Evolutionary conservation across 2,329 filamentous ascomycete genomes (phyloP).

Genomic region (Akanthomyces muscarius): DNA sequence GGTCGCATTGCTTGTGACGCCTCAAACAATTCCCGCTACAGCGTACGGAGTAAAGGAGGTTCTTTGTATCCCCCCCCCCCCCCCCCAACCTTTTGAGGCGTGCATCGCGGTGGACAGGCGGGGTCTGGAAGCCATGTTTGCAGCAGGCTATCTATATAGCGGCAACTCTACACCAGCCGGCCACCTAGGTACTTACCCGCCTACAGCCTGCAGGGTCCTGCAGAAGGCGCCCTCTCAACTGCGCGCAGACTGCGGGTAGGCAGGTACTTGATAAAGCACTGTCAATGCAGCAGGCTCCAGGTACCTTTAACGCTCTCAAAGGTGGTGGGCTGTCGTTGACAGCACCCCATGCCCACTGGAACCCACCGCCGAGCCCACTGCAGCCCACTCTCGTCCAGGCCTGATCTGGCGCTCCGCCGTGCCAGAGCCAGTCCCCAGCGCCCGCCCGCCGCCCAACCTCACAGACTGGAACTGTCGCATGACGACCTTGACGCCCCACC

Average conservation of each 20-base stretch:
- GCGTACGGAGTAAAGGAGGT: background rate
- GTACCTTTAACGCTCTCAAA: background rate
- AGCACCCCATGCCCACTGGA: background rate
- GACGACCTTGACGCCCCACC: conserved; percentile 15
- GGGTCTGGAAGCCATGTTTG: background rate
- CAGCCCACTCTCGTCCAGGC: background rate
- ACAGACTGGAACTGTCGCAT: conserved; percentile 10
- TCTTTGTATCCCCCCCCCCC: background rate
- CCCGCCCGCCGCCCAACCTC: conserved; percentile 4
- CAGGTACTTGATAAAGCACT: background rate
- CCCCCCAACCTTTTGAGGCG: background rate
- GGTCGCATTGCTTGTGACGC: background rate
- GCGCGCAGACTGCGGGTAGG: too few relatives aligned
- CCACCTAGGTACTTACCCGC: background rate
- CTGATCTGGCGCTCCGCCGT: background rate
- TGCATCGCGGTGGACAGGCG: background rate
- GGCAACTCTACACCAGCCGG: background rate
- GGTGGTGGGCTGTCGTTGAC: background rate
- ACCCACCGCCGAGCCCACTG: background rate
- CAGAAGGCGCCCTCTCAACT: background rate
- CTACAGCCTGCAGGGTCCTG: background rate
- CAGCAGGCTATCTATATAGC: background rate
- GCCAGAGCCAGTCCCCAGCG: too few relatives aligned
- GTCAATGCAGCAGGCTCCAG: background rate
- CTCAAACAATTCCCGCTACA: background rate